Percentiles rank a stretch among this genome's conserved stretches.
Evolutionary conservation across 1,284 basidiomycete species (phyloP).

Genomic region (Cutaneotrichosporon sp.): DNA sequence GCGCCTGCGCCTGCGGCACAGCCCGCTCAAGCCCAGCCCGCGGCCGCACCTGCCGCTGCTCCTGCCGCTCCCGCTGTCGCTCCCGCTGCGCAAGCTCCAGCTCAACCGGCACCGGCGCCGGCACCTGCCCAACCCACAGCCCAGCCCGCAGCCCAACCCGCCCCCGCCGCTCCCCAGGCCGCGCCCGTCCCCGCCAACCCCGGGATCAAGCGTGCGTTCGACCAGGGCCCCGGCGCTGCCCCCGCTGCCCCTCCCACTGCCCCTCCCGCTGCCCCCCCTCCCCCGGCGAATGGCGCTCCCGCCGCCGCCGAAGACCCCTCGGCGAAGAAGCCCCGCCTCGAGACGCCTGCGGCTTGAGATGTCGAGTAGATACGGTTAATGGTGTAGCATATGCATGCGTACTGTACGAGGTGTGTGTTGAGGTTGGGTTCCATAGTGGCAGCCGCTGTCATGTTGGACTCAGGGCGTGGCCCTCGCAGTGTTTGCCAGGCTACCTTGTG

Average conservation of each 20-base stretch:
- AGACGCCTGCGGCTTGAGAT: neutral
- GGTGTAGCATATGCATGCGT: neutral
- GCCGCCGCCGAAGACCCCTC: conserved; percentile 5
- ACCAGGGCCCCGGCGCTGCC: neutral
- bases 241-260: neutral
- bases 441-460: too few species aligned
- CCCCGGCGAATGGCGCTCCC: neutral
- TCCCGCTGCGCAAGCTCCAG: neutral
- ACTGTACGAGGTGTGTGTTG: neutral
- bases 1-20: neutral
- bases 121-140: conserved; percentile 5
- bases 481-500: too few species aligned
- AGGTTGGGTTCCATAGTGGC: too few species aligned
- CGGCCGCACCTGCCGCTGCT: neutral
- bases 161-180: neutral
- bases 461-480: too few species aligned
- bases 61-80: neutral
- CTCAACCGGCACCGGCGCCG: neutral
- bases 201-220: neutral
- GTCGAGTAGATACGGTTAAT: neutral
- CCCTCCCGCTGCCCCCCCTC: neutral
- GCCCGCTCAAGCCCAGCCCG: neutral
- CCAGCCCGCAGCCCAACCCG: neutral
- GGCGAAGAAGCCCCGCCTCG: conserved; percentile 14
- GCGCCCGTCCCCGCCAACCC: neutral